Evolutionary conservation across 257 asterid species (phyloP), one percentile per base, ranked within the genome.

Genomic region (Eucommia ulmoides): DNA sequence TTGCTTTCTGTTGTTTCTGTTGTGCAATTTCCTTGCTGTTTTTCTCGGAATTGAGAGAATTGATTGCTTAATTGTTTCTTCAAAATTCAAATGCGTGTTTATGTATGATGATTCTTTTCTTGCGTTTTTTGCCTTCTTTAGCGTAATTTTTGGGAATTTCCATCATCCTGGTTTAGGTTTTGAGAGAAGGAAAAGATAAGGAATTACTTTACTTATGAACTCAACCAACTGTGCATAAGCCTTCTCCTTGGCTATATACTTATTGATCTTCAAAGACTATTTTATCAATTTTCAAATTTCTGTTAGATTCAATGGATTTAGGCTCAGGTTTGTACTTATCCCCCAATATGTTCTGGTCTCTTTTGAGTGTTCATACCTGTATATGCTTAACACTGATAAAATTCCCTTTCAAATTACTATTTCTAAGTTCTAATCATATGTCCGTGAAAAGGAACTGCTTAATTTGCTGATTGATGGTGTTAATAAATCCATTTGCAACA

Each of bases 221-320:
- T n/a, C n/a, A n/a, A n/a, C n/a, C n/a, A n/a, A n/a, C 19, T 35
- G 8, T 8, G 22, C 41, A 53, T 41, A 51, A 1, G 38, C 45
- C 38, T 33, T 22, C 8, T 38, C 15, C 38, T 29, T 6, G 12
- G 7, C 45, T 8, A 19, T 23, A 20, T 26, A 9, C 47, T 12
- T 3, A 22, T 19, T 45, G 8, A 29, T n/a, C n/a, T n/a, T n/a
- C n/a, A n/a, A n/a, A n/a, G n/a, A n/a, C n/a, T n/a, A n/a, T n/a
- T n/a, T n/a, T n/a, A n/a, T n/a, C n/a, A n/a, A 18, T 33, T 26
- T 53, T 20, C 23, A 26, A 23, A 35, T n/a, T 56, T 52, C 41
- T 58, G 57, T 23, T 52, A 51, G 49, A 47, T 61, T 51, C 21
- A 22, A 79, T 79, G 88, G 83, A 70, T 41, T 64, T 65, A 17